Base-by-base conservation (phyloP, 2,329 filamentous ascomycete species). In the Aphanocladium album region DNA sequence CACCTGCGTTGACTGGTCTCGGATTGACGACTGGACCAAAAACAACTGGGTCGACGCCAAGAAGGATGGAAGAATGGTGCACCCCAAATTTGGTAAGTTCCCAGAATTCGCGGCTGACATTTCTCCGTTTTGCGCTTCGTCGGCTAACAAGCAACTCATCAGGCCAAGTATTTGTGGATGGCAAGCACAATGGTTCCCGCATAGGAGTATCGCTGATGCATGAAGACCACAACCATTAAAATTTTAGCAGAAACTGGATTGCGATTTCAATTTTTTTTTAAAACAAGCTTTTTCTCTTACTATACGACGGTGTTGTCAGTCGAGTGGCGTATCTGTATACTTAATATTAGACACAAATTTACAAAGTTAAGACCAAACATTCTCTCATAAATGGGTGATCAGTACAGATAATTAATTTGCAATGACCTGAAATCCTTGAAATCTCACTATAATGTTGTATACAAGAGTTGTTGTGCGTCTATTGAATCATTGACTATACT, bases 51-150 rank as follows among this genome's bases (percentile, higher is more conserved):
- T 54, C 3, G 39, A 54, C 30, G 52, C 52, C 2, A 54, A 54
- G 17, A 54, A 54, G 37, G 52, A 54, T 11, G 52, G 52, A n/a
- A 43, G 52, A 45, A 54, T 54, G 52, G 52, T 54, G 23, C 52
- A 54, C 16, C 52, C 52, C 2, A 43, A 41, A 7, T 54, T 54
- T 21, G 52, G 52, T 54, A 21, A 19, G 52, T 43, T 30, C 17
- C 9, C 3, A 19, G 35, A 39, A 8, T 8, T 14, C 14, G 23
- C 7, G 14, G 9, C 19, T 5, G 21, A 8, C n/a, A 23, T 6
- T 39, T 33, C 16, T 9, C 17, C 7, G 9, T 21, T 12, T 7
- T 33, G 16, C 27, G 30, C 25, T 19, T 19, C 8, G 3, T 19
- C 16, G 23, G 9, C 33, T 52, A 52, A 39, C 33, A 17, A 33